phyloP scores from a whole-genome alignment of 2,329 filamentous ascomycete genomes.

The Fusarium tuaranense region DNA sequence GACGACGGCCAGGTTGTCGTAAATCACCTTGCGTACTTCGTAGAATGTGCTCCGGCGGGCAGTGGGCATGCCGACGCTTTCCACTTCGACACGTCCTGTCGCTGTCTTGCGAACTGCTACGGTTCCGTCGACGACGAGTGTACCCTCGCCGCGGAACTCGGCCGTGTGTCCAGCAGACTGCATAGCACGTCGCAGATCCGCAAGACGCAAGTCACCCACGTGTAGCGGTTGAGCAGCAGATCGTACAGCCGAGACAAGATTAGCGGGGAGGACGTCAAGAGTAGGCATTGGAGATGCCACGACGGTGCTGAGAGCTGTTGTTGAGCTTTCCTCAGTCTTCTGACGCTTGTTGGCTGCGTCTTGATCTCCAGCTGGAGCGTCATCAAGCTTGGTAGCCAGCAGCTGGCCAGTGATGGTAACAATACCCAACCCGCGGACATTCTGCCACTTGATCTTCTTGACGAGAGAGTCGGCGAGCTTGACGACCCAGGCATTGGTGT shows the following conservation, averaged over 20 bases:
- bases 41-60: conserved; percentile 77
- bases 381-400: conserved; percentile 58
- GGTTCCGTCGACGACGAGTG: conserved; percentile 85
- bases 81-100: conserved; percentile 88
- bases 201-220: conserved; percentile 90
- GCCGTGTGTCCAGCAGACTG: conserved; percentile 84
- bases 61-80: conserved; percentile 71
- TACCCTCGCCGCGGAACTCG: conserved; percentile 94
- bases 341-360: conserved; percentile 61
- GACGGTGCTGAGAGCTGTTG: conserved; percentile 42
- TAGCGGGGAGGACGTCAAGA: conserved; percentile 66
- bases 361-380: conserved; percentile 53
- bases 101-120: conserved; percentile 91
- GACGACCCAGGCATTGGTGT: conserved; percentile 97
- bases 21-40: conserved; percentile 90
- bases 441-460: conserved; percentile 93
- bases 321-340: conserved; percentile 55
- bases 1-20: conserved; percentile 93
- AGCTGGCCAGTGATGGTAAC: conserved; percentile 88
- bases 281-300: conserved; percentile 55
- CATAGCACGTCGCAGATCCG: conserved; percentile 88
- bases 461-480: conserved; percentile 88
- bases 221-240: conserved; percentile 89
- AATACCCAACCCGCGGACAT: conserved; percentile 87
- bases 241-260: conserved; percentile 77